Base-by-base conservation (phyloP, 163 green algal species). In the Volvox carteri region DNA sequence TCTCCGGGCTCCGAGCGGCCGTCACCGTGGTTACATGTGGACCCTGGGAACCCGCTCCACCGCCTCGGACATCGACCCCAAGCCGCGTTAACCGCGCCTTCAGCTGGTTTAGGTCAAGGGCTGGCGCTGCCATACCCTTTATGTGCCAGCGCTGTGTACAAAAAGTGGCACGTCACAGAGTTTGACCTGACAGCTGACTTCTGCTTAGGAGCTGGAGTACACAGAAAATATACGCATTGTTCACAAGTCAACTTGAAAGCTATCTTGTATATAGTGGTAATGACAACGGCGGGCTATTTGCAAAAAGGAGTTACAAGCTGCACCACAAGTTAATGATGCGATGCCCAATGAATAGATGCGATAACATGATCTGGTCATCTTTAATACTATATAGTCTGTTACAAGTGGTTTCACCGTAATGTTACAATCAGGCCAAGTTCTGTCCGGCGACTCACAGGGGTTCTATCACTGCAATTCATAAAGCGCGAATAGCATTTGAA, bases 81-180 rank as follows among this genome's bases (percentile, higher is more conserved):
- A 88, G 37, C 37, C 70, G 50, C 2, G 39, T 83, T 30, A 88
- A 65, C 7, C 84, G 50, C 5, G 84, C 84, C 28, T 83, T 88
- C 25, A 88, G 52, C 68, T 83, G 68, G 12, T 70, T 62, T 16
- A 88, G 19, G 37, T 88, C 70, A 37, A 75, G 4, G 7, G 21
- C 84, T 52, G 84, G 28, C 11, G 35, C n/a, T 62, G 84, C 70
- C 84, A 88, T 88, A 62, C 18, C 39, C 58, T 8, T 56, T 35
- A 30, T 44, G 4, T 65, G 44, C 21, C 16, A 62, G 42, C 65
- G 30, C 11, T 35, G 30, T 48, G 19, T 33, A 80, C 14, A 44
- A 44, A 44, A 39, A n/a, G 3, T 30, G 30, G 42, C 42, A 79
- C 35, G 25, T 9, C 2, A 41, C 23, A 23, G 62, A 33, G 9